These are phyloP conservation scores for Aristolochia contorta DNA, from an alignment of 164 flowering plant genomes.

Conservation along the genomic window DNA sequence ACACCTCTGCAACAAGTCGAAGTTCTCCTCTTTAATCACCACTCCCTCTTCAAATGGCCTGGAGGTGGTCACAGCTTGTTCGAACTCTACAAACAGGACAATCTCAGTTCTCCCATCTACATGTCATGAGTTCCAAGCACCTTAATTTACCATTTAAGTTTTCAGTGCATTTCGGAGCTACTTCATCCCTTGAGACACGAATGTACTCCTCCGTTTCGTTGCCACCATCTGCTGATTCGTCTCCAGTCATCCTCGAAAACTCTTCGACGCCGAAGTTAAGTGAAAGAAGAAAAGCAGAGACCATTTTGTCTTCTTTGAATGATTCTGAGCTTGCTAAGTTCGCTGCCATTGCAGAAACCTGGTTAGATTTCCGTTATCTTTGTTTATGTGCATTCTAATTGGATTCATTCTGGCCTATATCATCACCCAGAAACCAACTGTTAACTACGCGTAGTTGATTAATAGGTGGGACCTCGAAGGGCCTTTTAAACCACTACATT, in stretches of 20 bases:
- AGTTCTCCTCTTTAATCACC: no score
- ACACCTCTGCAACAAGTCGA: no score
- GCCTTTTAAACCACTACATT: constrained; percentile 88
- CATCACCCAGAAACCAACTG: neutral
- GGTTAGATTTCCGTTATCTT: constrained; percentile 26
- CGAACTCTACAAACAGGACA: no score
- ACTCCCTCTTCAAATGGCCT: no score
- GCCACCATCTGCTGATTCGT: neutral
- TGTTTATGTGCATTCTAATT: neutral
- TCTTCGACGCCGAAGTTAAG: neutral
- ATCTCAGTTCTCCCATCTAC: no score
- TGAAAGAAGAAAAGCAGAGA: neutral
- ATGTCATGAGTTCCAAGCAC: no score
- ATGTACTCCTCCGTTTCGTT: neutral
- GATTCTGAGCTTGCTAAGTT: constrained; percentile 61
- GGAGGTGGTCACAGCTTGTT: no score
- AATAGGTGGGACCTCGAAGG: constrained; percentile 98
- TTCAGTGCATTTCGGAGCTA: no score
- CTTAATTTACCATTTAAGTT: no score
- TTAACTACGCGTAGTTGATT: neutral
- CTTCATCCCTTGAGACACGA: no score
- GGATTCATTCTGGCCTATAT: neutral
- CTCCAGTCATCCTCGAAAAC: neutral
- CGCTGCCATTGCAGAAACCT: constrained; percentile 78
- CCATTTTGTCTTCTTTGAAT: constrained; percentile 51